Evolutionary conservation across 225 moss, liverwort and hornwort species (phyloP).

Genomic region (Pseudoscleropodium purum): DNA sequence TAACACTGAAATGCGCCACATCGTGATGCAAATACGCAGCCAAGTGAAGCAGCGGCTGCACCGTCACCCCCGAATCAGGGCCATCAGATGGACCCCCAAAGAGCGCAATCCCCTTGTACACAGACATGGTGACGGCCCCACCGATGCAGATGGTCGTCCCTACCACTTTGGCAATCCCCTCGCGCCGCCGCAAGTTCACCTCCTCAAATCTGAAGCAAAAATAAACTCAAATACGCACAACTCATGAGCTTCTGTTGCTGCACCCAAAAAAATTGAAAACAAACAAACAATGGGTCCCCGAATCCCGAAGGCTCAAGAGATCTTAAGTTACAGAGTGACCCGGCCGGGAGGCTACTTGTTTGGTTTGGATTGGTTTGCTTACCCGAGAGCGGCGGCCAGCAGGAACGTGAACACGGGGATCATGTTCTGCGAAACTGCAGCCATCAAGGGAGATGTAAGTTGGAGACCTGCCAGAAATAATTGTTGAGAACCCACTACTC

Average conservation of each 20-base stretch:
- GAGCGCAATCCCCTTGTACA: conserved; percentile 37
- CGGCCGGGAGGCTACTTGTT: neutral
- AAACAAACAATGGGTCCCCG: neutral
- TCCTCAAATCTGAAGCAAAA: conserved; percentile 24
- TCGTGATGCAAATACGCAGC: conserved; percentile 11
- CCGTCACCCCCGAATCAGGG: conserved; percentile 15
- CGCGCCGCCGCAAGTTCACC: conserved; percentile 38
- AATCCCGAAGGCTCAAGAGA: neutral
- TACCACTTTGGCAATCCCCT: conserved; percentile 39
- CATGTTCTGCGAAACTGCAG: conserved; percentile 58
- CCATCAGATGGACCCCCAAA: neutral
- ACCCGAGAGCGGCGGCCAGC: conserved; percentile 43
- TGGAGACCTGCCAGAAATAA: conserved; percentile 55
- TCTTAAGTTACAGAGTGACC: neutral
- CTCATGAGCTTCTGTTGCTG: neutral
- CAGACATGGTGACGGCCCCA: conserved; percentile 48
- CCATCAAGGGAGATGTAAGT: conserved; percentile 46
- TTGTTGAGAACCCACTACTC: conserved; percentile 57
- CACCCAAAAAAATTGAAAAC: neutral
- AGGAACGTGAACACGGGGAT: conserved; percentile 57
- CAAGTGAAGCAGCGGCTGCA: conserved; percentile 26
- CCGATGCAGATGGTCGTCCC: conserved; percentile 34
- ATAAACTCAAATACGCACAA: neutral
- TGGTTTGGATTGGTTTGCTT: neutral
- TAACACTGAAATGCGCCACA: conserved; percentile 19